These are phyloP conservation scores for Saksenaea vasiformis DNA, from an alignment of 371 early-diverging fungal genomes.

Conservation along the genomic window DNA sequence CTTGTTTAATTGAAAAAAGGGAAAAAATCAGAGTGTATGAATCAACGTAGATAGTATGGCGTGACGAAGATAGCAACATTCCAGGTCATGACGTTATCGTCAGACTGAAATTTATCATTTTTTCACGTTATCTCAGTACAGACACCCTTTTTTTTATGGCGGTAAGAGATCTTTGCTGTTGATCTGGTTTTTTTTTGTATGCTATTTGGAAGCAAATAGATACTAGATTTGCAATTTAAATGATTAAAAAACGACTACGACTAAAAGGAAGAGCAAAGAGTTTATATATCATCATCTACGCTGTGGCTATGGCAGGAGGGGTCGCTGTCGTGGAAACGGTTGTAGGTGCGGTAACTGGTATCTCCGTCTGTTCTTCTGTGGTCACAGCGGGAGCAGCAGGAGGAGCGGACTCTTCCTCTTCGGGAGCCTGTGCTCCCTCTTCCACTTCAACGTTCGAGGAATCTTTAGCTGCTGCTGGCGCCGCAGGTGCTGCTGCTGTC, in stretches of 20 bases:
- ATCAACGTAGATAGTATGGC: too few relatives aligned
- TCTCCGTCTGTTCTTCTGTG: background rate
- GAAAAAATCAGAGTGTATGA: too few relatives aligned
- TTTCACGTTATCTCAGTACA: too few relatives aligned
- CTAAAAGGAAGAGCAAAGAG: background rate
- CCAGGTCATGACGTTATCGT: too few relatives aligned
- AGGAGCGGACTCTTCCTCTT: conserved; percentile 9
- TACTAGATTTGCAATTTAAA: background rate
- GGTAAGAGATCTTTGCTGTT: background rate
- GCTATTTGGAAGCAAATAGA: background rate
- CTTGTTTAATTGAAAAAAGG: too few relatives aligned
- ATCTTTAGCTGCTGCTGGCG: background rate
- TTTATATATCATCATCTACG: background rate
- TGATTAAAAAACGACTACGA: background rate
- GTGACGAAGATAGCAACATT: too few relatives aligned
- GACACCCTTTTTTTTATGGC: too few relatives aligned
- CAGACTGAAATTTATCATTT: too few relatives aligned
- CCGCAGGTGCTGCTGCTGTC: too few relatives aligned
- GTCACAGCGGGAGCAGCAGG: background rate
- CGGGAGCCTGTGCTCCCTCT: background rate
- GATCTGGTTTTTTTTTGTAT: too few relatives aligned
- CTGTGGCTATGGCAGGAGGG: background rate
- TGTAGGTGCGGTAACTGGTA: background rate
- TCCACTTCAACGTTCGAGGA: background rate
- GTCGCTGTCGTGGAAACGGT: conserved; percentile 1